Conservation (phyloP, 495 filamentous ascomycete species). For the Sphaerosporella brunnea region DNA sequence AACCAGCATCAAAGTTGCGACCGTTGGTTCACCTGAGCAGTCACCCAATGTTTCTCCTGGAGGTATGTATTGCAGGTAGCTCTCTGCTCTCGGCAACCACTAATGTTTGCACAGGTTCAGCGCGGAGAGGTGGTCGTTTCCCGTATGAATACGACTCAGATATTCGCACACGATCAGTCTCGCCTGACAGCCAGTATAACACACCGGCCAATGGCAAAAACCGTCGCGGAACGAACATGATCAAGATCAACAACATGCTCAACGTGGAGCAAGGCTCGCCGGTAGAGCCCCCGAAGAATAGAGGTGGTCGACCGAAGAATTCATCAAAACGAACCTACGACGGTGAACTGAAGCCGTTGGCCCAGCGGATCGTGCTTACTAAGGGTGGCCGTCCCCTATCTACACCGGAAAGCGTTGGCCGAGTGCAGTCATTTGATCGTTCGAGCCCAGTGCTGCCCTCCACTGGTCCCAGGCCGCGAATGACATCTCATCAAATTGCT, state of each 20-base stretch:
- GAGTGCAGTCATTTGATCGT: not conserved
- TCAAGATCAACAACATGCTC: conserved; percentile 16
- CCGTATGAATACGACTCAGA: conserved; percentile 21
- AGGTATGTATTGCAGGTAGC: not conserved
- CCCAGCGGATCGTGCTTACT: conserved; percentile 21
- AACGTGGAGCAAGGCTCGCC: conserved; percentile 9
- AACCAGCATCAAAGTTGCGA: conserved; percentile 19
- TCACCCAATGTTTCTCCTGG: conserved; percentile 9
- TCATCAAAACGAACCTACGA: conserved; percentile 24
- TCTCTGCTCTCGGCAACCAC: too few relatives aligned
- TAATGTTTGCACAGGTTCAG: not conserved
- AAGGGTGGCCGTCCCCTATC: conserved; percentile 19
- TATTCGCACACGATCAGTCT: conserved; percentile 21
- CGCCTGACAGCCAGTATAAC: conserved; percentile 19
- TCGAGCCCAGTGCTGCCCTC: conserved; percentile 1
- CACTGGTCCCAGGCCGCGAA: not conserved
- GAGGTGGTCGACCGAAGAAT: conserved; percentile 22
- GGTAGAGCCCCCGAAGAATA: conserved; percentile 13
- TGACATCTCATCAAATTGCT: conserved; percentile 77
- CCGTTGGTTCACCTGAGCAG: conserved; percentile 22
- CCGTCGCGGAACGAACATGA: conserved; percentile 13
- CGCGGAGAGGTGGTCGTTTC: not conserved
- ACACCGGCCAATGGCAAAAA: conserved; percentile 17
- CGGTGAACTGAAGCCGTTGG: conserved; percentile 20
- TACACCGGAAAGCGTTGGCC: conserved; percentile 3